These are phyloP conservation scores for Senna siamea DNA, from an alignment of 306 rosid species.

Conservation along the genomic window DNA sequence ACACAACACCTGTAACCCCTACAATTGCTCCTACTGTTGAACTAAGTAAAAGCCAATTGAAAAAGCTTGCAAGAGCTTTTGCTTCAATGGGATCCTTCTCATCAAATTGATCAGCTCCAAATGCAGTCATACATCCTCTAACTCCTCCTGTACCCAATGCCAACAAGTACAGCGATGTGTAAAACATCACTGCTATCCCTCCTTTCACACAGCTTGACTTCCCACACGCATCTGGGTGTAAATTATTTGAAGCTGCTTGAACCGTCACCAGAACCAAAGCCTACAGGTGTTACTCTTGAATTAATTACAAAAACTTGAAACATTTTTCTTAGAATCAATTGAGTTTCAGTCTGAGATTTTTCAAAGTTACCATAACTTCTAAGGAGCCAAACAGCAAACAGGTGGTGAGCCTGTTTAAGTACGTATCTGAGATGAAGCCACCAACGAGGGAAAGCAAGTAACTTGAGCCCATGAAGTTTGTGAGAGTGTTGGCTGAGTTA, in stretches of 20 bases:
- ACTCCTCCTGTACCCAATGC: conserved; percentile 82
- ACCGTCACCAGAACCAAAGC: conserved; percentile 62
- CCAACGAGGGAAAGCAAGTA: conserved; percentile 81
- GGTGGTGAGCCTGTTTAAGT: conserved; percentile 66
- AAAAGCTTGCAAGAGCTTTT: conserved; percentile 66
- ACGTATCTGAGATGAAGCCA: conserved; percentile 87
- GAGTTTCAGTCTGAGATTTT: not conserved
- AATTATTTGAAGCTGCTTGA: conserved; percentile 55
- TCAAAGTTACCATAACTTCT: conserved; percentile 59
- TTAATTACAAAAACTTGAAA: not conserved
- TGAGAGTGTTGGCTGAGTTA: conserved; percentile 76
- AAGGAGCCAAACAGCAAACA: conserved; percentile 70
- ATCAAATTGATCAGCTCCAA: conserved; percentile 90
- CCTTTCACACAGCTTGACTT: conserved; percentile 65
- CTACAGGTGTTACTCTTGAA: conserved; percentile 34
- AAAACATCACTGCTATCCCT: conserved; percentile 55
- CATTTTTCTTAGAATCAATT: not conserved
- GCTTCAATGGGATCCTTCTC: conserved; percentile 61
- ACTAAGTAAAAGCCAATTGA: conserved; percentile 71
- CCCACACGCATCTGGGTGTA: conserved; percentile 59
- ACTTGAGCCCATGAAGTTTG: conserved; percentile 81
- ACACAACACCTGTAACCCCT: conserved; percentile 76
- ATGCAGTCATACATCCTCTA: conserved; percentile 70
- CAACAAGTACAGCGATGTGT: conserved; percentile 54
- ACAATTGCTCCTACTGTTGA: conserved; percentile 61